These are phyloP conservation scores for Penicillium alfredii DNA, from an alignment of 495 filamentous ascomycete genomes.

Conservation along the genomic window DNA sequence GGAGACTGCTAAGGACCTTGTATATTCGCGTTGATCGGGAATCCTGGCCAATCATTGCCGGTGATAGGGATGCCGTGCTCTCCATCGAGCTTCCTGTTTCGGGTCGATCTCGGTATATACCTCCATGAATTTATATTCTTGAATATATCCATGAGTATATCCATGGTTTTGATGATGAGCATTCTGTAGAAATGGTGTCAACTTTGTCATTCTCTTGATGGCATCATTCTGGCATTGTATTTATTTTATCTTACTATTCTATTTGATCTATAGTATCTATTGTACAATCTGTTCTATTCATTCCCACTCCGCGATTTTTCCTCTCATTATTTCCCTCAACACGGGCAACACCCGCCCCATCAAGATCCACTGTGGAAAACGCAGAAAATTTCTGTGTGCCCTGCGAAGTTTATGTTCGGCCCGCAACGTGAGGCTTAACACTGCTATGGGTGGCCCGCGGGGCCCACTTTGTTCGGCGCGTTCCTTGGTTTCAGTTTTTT, in stretches of 20 bases:
- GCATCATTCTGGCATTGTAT: too few species aligned
- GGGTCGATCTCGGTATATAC: slow-evolving; percentile 23
- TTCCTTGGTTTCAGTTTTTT: too few species aligned
- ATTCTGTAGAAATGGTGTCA: too few species aligned
- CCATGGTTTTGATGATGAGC: too few species aligned
- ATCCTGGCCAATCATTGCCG: slow-evolving; percentile 13
- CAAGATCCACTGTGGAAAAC: slow-evolving; percentile 1
- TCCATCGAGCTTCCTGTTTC: slow-evolving; percentile 25
- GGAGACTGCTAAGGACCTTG: too few species aligned
- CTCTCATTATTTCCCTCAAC: too few species aligned
- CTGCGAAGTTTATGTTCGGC: slow-evolving; percentile 18
- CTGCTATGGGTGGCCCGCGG: slow-evolving; percentile 3
- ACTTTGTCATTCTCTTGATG: too few species aligned
- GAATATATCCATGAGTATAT: too few species aligned
- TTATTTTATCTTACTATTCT: slow-evolving; percentile 1
- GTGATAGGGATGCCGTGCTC: slow-evolving; percentile 12
- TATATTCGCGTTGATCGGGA: slow-evolving; percentile 9
- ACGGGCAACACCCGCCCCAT: slow-evolving; percentile 7
- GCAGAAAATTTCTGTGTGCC: slow-evolving; percentile 24
- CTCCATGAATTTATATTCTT: slow-evolving; percentile 6
- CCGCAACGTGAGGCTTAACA: slow-evolving; percentile 21
- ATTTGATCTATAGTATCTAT: not conserved
- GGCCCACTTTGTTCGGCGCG: not conserved
- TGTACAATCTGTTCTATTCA: too few species aligned
- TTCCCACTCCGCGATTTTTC: too few species aligned